Evolutionary conservation across 2,329 filamentous ascomycete species (phyloP), one percentile per base, ranked within the genome.

Genomic region (Nigrospora oryzae): DNA sequence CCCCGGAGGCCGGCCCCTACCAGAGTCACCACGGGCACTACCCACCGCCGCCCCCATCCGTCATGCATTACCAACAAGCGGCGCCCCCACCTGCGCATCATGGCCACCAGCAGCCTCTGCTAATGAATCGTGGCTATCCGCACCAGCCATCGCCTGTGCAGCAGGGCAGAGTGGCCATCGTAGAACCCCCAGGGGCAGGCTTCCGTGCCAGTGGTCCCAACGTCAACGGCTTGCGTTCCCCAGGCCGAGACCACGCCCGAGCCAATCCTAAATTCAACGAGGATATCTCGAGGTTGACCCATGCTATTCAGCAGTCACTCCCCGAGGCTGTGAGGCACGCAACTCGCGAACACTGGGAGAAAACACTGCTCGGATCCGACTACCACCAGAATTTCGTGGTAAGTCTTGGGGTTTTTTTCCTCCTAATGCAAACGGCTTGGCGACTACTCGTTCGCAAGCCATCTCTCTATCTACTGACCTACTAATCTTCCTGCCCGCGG

Each of bases 331-430:
- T 77, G 16, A 65, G 73, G 12, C 68, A 70, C 38, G 65, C 66
- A 1, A 51, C 78, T 11, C 64, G 75, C 19, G 74, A 76, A 48
- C 64, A 70, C 44, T 76, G 73, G 70, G 61, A 73, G 36, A 75
- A 70, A 50, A 68, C 68, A 15, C 49, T 77, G 3, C 44, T 70
- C 4, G 74, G 74, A 11, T 73, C 70, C 4, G 69, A 74, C 11
- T 77, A 73, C 46, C 74, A 79, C 48, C 62, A 68, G 36, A 65
- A 68, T 2, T 79, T 79, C 49, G 46, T 78, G 43, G 74, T 79
- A 56, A 64, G 73, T 69, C 28, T 30, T 38, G 34, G 41, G 15
- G 44, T 43, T 43, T 15, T 19, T 42, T 42, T 23, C 43, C 19
- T 44, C 48, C 16, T 36, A 30, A 23, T 36, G 42, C 40, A 42